phyloP scores from a whole-genome alignment of 2,329 filamentous ascomycete species.

The Cladorrhinum sp. region DNA sequence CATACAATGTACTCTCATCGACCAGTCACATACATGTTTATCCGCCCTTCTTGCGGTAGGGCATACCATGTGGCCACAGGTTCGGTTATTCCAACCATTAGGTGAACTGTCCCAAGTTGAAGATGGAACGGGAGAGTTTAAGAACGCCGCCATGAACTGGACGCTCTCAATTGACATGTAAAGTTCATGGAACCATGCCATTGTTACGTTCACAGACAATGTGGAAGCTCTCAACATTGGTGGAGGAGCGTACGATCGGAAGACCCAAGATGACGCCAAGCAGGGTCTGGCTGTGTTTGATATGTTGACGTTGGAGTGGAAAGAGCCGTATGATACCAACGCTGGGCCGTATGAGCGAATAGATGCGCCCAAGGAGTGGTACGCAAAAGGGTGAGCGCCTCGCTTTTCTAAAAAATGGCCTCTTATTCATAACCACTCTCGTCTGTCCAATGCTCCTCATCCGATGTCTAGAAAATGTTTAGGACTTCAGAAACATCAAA shows the following conservation, averaged over 20 bases:
- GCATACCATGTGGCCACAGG: too few species aligned
- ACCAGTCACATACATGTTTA: too few species aligned
- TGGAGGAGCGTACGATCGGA: slow-evolving; percentile 5
- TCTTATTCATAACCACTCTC: slow-evolving; percentile 4
- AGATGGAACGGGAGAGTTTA: too few species aligned
- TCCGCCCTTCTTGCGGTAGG: too few species aligned
- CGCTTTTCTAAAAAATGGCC: not conserved
- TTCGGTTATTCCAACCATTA: too few species aligned
- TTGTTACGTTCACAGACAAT: too few species aligned
- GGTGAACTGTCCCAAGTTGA: too few species aligned
- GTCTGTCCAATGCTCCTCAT: slow-evolving; percentile 19
- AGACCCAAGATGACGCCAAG: slow-evolving; percentile 6
- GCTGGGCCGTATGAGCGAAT: slow-evolving; percentile 16
- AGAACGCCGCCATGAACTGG: too few species aligned
- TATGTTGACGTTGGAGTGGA: slow-evolving; percentile 21
- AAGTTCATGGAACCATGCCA: too few species aligned
- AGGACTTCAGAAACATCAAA: not conserved
- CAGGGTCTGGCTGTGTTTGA: slow-evolving; percentile 22
- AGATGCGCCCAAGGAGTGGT: slow-evolving; percentile 15
- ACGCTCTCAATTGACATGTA: too few species aligned
- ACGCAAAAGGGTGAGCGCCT: slow-evolving; percentile 13
- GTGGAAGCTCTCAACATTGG: too few species aligned
- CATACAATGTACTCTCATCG: too few species aligned
- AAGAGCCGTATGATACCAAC: slow-evolving; percentile 16
- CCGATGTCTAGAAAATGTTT: slow-evolving; percentile 17